Evolutionary conservation across 2,329 filamentous ascomycete species (phyloP).

Genomic region (Stemphylium beticola): DNA sequence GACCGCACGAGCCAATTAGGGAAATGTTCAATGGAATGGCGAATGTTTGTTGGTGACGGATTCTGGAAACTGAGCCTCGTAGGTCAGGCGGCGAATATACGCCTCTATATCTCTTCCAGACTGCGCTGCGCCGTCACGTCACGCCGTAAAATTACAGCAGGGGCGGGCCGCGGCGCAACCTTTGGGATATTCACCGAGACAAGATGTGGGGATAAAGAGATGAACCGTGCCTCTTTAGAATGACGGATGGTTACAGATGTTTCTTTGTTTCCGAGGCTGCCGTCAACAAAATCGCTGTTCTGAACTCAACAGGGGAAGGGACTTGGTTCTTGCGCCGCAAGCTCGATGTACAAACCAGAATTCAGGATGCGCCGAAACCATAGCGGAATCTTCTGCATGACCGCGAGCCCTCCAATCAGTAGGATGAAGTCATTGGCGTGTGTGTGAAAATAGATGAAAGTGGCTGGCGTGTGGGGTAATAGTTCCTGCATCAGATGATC

Average conservation of each 20-base stretch:
- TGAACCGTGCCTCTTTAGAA: conserved; percentile 2
- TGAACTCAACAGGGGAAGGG: neutral
- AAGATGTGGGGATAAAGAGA: neutral
- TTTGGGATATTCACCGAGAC: neutral
- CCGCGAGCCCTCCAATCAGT: neutral
- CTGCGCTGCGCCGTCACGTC: neutral
- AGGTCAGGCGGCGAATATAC: neutral
- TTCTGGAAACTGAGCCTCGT: neutral
- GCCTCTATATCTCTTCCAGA: neutral
- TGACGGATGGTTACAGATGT: conserved; percentile 7
- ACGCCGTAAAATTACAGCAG: conserved; percentile 2
- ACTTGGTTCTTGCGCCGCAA: neutral
- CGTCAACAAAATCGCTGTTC: neutral
- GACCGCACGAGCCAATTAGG: neutral
- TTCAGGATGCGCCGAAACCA: neutral
- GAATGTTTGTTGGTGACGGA: neutral
- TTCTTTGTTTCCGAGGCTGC: neutral
- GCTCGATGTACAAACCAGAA: neutral
- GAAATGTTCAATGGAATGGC: neutral
- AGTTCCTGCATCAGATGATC: conserved; percentile 4
- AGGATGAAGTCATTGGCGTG: conserved; percentile 8
- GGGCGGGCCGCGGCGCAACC: neutral
- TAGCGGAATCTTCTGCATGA: conserved; percentile 1
- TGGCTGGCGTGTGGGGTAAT: conserved; percentile 21
- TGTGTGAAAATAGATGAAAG: conserved; percentile 4